These are phyloP conservation scores for Aurantiochytrium sp. DNA, from an alignment of 108 stramenopile genomes.

Conservation along the genomic window DNA sequence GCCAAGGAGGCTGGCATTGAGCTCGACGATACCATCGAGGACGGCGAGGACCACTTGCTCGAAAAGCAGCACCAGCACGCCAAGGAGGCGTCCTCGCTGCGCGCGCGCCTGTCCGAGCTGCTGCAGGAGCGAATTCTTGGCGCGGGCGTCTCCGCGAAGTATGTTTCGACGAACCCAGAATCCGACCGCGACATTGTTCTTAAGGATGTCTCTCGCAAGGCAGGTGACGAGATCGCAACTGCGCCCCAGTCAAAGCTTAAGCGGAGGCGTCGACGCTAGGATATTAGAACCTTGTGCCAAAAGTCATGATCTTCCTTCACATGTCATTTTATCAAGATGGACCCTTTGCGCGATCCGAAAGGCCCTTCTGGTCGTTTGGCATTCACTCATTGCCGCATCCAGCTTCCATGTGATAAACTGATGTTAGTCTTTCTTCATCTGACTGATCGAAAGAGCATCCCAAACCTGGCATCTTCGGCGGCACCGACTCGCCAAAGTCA, in stretches of 20 bases:
- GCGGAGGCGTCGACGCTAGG: neutral
- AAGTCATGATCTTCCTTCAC: too few species aligned
- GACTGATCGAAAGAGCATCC: too few species aligned
- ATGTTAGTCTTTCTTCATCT: too few species aligned
- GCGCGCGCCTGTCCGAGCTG: neutral
- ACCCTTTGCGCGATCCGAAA: too few species aligned
- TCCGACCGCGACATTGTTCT: neutral
- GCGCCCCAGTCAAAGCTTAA: neutral
- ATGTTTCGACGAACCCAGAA: neutral
- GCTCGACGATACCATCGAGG: neutral
- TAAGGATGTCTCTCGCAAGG: neutral
- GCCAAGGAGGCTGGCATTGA: neutral
- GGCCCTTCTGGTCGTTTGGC: too few species aligned
- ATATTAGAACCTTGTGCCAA: too few species aligned
- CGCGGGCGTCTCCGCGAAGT: constrained; percentile 1
- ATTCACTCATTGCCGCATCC: too few species aligned
- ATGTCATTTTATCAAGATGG: too few species aligned
- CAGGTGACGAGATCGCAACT: neutral
- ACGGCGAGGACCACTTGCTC: neutral
- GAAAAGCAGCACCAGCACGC: neutral
- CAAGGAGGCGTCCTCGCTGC: neutral
- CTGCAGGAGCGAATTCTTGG: neutral
- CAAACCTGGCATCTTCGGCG: too few species aligned
- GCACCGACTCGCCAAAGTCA: too few species aligned
- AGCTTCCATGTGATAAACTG: too few species aligned